phyloP scores from a whole-genome alignment of 139 green algal genomes.

The Asterochloris erici region DNA sequence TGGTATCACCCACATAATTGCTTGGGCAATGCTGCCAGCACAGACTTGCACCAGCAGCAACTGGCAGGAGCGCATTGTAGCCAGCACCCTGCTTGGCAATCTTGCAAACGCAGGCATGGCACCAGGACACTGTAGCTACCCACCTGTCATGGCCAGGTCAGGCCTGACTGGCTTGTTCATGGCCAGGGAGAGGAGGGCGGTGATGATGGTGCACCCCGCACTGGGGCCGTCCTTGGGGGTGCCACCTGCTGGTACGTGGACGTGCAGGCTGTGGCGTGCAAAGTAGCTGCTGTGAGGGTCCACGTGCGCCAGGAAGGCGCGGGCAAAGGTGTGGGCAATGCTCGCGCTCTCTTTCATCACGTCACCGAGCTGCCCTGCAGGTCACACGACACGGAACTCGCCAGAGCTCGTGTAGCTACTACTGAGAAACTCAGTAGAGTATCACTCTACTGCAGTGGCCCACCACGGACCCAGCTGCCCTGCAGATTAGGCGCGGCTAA shows the following conservation, averaged over 20 bases:
- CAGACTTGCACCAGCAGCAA: too few relatives aligned
- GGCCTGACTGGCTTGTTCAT: constrained; percentile 61
- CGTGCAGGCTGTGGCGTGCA: constrained; percentile 64
- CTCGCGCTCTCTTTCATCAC: constrained; percentile 92
- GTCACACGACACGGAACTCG: too few relatives aligned
- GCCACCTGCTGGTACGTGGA: constrained; percentile 92
- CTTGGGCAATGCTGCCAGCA: too few relatives aligned
- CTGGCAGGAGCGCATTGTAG: too few relatives aligned
- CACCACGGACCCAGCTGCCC: too few relatives aligned
- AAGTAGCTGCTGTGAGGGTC: constrained; percentile 46
- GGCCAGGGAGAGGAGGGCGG: constrained; percentile 88
- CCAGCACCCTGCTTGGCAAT: too few relatives aligned
- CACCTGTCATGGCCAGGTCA: constrained; percentile 87
- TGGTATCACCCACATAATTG: too few relatives aligned
- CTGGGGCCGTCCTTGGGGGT: constrained; percentile 94
- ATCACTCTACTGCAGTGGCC: too few relatives aligned
- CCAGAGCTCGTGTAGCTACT: too few relatives aligned
- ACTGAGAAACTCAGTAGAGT: too few relatives aligned
- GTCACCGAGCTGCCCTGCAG: constrained; percentile 88
- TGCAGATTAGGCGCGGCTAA: too few relatives aligned
- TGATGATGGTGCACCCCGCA: constrained; percentile 90
- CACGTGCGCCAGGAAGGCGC: constrained; percentile 47
- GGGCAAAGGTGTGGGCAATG: constrained; percentile 92
- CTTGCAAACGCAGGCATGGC: too few relatives aligned
- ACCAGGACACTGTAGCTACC: not conserved